Evolutionary conservation across 176 grass and related monocot genomes (phyloP).

Genomic region (Poa pratensis): DNA sequence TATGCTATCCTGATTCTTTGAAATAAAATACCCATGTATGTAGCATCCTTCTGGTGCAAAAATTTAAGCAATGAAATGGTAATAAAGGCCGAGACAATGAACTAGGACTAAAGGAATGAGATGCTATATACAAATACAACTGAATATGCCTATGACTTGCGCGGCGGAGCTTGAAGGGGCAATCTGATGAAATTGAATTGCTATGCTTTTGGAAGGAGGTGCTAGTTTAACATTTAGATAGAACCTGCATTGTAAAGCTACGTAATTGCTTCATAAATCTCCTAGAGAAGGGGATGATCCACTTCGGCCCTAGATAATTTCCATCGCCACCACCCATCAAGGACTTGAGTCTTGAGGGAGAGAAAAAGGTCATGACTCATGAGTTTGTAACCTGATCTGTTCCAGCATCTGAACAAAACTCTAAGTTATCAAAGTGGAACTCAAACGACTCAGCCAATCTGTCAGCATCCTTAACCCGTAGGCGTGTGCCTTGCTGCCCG

Average conservation of each 20-base stretch:
- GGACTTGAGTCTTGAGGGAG: not conserved
- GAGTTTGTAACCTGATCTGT: slow-evolving; percentile 57
- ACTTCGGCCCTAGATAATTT: not conserved
- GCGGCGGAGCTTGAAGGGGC: not conserved
- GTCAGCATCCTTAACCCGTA: slow-evolving; percentile 72
- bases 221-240: slow-evolving; percentile 18
- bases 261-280: not conserved
- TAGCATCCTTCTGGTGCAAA: slow-evolving; percentile 3
- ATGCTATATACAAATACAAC: slow-evolving; percentile 38
- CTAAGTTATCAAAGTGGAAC: slow-evolving; percentile 67
- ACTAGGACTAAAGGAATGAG: slow-evolving; percentile 42
- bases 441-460: slow-evolving; percentile 65
- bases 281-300: not conserved
- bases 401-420: slow-evolving; percentile 60
- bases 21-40: slow-evolving; percentile 21
- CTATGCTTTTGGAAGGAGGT: not conserved
- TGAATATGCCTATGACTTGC: slow-evolving; percentile 4
- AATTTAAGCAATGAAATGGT: slow-evolving; percentile 15
- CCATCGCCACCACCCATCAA: not conserved
- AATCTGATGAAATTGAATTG: slow-evolving; percentile 14
- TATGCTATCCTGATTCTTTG: not conserved
- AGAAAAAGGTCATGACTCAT: not conserved
- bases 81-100: not conserved
- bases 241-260: slow-evolving; percentile 10
- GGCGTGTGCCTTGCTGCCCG: slow-evolving; percentile 83